These are phyloP conservation scores for Penicillium daleae DNA, from an alignment of 495 filamentous ascomycete genomes.

Conservation along the genomic window DNA sequence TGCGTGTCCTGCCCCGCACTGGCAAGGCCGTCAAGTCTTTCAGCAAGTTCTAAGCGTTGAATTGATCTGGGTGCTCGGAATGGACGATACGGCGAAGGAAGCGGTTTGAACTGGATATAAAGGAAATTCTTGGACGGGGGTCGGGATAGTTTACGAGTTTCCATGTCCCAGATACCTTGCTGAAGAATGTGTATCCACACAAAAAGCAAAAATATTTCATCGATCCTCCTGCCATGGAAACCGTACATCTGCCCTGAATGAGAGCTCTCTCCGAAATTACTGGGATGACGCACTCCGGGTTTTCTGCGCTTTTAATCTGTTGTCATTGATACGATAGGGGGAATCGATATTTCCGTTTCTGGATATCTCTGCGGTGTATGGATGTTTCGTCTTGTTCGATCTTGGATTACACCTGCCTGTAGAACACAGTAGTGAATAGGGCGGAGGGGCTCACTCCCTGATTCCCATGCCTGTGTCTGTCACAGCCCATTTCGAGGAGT, in stretches of 20 bases:
- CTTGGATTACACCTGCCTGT: neutral
- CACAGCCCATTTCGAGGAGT: neutral
- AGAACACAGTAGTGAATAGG: neutral
- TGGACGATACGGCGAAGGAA: slow-evolving; percentile 46
- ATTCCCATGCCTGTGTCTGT: neutral
- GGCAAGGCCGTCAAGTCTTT: slow-evolving; percentile 98
- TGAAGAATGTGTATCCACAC: slow-evolving; percentile 53
- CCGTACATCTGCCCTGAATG: slow-evolving; percentile 32
- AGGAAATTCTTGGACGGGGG: slow-evolving; percentile 45
- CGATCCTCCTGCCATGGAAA: slow-evolving; percentile 40
- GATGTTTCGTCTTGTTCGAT: neutral
- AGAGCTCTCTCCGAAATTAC: slow-evolving; percentile 16
- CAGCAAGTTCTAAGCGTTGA: slow-evolving; percentile 83
- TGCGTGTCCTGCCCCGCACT: slow-evolving; percentile 93
- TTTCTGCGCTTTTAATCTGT: slow-evolving; percentile 20
- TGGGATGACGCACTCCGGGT: slow-evolving; percentile 18
- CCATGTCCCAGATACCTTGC: slow-evolving; percentile 54
- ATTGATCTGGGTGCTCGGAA: slow-evolving; percentile 41
- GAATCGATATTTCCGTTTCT: slow-evolving; percentile 19
- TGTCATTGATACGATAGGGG: slow-evolving; percentile 21
- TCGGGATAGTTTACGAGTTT: slow-evolving; percentile 56
- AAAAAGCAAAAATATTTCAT: slow-evolving; percentile 52
- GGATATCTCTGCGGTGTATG: neutral
- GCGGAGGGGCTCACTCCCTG: neutral
- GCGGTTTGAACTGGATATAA: slow-evolving; percentile 51